Base-by-base conservation (phyloP, 805 yeast species). In the Zygosaccharomyces kombuchaensis region DNA sequence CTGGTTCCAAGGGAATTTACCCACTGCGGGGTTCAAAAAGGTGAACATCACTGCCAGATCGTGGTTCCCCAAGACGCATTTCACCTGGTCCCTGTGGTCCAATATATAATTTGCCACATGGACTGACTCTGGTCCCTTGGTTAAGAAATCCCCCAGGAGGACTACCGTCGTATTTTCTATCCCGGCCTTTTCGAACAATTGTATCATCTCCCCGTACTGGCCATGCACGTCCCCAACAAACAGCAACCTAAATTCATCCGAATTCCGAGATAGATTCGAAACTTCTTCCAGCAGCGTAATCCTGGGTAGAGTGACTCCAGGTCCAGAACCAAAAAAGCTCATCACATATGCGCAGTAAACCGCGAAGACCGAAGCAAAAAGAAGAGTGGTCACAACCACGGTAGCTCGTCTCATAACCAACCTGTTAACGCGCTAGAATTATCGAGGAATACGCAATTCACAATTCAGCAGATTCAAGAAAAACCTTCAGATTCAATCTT, bases 201-300 rank as follows among this genome's bases (percentile, higher is more conserved):
- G 65, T 46, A 62, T 60, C 45, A 89, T 67, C 56, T 78, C 79
- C 6, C 71, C 66, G 55, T 72, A 78, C 54, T 82, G 81, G 1
- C 96, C 97, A 66, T 90, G 98, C 17, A 90, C 78, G 62, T 90
- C 98, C 3, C 98, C 97, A 21, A 90, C 72, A 38, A 88, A 59
- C 3, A 91, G 72, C 12, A 85, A 58, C 48, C 95, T 70, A 16
- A 43, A 34, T 14, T 45, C 48, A 2, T 48, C 40, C 17, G 17
- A 30, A 5, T 47, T 46, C 34, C 22, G 12, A 30, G 38, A 29
- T 6, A 22, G 30, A 4, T 13, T 22, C 9, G 39, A 30, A 14
- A 45, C 38, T 34, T 39, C 32, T 9, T 48, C 45, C 10, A 45
- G 22, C 34, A 48, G 31, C 32, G 9, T 36, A n/a, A 48, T 34